Conservation (phyloP, 148 eudicot genomes). For the Cornus kousa region DNA sequence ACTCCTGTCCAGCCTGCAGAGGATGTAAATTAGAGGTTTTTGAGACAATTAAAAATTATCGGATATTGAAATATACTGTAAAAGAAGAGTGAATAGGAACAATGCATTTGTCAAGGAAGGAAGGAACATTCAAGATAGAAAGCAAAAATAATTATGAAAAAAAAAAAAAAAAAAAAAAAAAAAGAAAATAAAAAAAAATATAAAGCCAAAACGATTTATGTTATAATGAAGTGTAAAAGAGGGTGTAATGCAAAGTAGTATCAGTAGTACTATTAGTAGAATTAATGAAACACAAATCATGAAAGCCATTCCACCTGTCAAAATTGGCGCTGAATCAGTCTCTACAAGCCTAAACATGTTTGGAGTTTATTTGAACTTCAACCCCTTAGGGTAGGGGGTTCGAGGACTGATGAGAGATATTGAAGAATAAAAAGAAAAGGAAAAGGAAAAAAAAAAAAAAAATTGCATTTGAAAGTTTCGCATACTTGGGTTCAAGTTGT, state of each 20-base stretch:
- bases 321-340: too few species aligned
- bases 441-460: too few species aligned
- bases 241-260: background rate
- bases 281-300: background rate
- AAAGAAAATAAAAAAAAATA: background rate
- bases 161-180: too few species aligned
- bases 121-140: background rate
- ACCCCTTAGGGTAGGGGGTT: too few species aligned
- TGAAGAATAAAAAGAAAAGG: too few species aligned
- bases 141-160: background rate
- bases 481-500: too few species aligned
- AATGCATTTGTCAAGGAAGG: background rate
- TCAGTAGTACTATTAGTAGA: background rate
- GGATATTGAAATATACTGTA: background rate
- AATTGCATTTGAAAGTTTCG: too few species aligned
- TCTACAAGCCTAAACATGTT: too few species aligned
- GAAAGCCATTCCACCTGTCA: too few species aligned
- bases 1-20: constrained; percentile 81
- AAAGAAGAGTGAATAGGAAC: background rate
- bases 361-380: too few species aligned
- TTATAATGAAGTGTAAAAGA: background rate
- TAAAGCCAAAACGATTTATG: background rate
- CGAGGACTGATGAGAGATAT: too few species aligned
- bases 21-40: background rate
- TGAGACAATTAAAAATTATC: background rate